phyloP scores from a whole-genome alignment of 129 eudicot species.

The Chrysanthemum makinoi region DNA sequence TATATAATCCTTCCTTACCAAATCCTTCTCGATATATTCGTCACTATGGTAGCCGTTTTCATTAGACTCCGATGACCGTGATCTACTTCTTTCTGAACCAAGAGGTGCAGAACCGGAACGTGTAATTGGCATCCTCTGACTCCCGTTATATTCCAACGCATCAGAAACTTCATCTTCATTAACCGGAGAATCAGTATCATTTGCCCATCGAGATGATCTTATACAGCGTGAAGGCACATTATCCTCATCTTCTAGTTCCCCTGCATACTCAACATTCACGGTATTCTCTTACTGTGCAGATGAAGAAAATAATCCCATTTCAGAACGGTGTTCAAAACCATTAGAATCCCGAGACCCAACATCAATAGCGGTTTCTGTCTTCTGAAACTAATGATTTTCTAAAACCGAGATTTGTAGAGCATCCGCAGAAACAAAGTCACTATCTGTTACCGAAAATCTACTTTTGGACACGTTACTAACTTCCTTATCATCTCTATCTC shows the following conservation, averaged over 20 bases:
- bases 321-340: too few relatives aligned
- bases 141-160: constrained; percentile 20
- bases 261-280: constrained; percentile 24
- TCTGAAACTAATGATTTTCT: too few relatives aligned
- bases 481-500: too few relatives aligned
- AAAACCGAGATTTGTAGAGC: too few relatives aligned
- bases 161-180: constrained; percentile 75
- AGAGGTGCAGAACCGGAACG: constrained; percentile 27
- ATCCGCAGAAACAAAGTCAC: too few relatives aligned
- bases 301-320: constrained; percentile 29
- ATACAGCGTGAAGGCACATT: constrained; percentile 45
- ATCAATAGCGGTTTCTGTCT: too few relatives aligned
- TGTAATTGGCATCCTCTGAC: constrained; percentile 7
- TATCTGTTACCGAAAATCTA: too few relatives aligned
- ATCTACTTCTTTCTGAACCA: constrained; percentile 30
- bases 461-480: too few relatives aligned
- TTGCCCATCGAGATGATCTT: constrained; percentile 86
- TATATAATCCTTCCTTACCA: constrained; percentile 46
- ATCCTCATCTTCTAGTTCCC: constrained; percentile 44
- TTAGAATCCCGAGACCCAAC: too few relatives aligned
- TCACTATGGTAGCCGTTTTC: constrained; percentile 47
- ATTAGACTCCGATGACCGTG: constrained; percentile 47
- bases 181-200: constrained; percentile 67
- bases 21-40: constrained; percentile 32
- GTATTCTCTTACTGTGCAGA: constrained; percentile 31